phyloP scores from a whole-genome alignment of 1,284 basidiomycete species.

The Calocybe gambosa region DNA sequence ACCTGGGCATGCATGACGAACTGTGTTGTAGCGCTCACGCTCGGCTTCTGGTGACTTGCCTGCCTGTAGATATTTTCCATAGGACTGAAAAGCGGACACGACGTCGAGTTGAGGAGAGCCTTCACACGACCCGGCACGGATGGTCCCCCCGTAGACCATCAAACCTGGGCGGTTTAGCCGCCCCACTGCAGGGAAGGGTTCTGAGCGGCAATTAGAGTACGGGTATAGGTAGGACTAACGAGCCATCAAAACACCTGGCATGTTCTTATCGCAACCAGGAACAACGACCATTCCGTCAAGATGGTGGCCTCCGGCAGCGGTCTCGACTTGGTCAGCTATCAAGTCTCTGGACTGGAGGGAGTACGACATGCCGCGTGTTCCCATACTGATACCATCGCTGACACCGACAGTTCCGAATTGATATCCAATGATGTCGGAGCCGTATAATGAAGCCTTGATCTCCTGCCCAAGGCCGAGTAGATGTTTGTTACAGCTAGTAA shows the following conservation, averaged over 20 bases:
- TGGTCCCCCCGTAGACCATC: slow-evolving; percentile 97
- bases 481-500: slow-evolving; percentile 84
- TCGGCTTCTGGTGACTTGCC: slow-evolving; percentile 84
- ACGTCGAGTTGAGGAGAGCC: slow-evolving; percentile 81
- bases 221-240: slow-evolving; percentile 49
- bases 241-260: slow-evolving; percentile 94
- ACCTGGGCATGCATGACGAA: slow-evolving; percentile 91
- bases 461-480: slow-evolving; percentile 84
- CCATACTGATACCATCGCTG: slow-evolving; percentile 98
- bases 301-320: slow-evolving; percentile 95
- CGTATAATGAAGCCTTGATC: slow-evolving; percentile 75
- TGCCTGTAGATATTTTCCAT: slow-evolving; percentile 88
- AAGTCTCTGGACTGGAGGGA: slow-evolving; percentile 94
- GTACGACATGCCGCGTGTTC: slow-evolving; percentile 88
- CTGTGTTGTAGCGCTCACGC: slow-evolving; percentile 72
- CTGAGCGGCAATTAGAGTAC: slow-evolving; percentile 16
- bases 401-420: slow-evolving; percentile 98
- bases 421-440: slow-evolving; percentile 83
- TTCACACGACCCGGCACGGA: slow-evolving; percentile 84
- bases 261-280: slow-evolving; percentile 97
- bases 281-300: slow-evolving; percentile 97
- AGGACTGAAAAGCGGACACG: slow-evolving; percentile 92
- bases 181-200: slow-evolving; percentile 53
- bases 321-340: slow-evolving; percentile 95
- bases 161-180: slow-evolving; percentile 90